These are phyloP conservation scores for Hypoxylon trugodes DNA, from an alignment of 495 filamentous ascomycete genomes.

Conservation along the genomic window DNA sequence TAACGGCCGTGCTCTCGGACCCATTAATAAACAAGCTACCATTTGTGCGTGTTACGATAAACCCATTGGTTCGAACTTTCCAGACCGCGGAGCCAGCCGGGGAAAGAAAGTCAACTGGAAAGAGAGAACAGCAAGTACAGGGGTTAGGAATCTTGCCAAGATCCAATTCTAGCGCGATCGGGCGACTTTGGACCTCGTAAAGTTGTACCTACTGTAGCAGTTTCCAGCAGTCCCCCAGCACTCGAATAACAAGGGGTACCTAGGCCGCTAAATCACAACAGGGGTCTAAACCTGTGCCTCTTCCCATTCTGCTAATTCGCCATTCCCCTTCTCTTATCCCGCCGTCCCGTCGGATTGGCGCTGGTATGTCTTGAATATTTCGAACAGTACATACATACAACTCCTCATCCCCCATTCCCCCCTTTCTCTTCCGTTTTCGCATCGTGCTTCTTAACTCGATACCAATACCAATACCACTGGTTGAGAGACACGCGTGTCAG, in stretches of 20 bases:
- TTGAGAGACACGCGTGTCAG: conserved; percentile 13
- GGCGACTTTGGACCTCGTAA: conserved; percentile 27
- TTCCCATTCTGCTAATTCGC: conserved; percentile 1
- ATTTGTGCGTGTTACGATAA: background rate
- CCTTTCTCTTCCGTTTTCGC: background rate
- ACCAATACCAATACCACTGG: background rate
- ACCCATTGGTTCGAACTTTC: background rate
- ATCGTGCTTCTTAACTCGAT: background rate
- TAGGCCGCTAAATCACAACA: too few relatives aligned
- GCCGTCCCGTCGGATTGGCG: background rate
- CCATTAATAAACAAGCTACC: background rate
- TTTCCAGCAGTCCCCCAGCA: too few relatives aligned
- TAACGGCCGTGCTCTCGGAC: background rate
- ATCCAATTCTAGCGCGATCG: conserved; percentile 26
- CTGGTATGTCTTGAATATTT: conserved; percentile 7
- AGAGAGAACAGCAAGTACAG: conserved; percentile 3
- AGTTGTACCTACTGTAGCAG: conserved; percentile 7
- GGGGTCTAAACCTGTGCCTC: conserved; percentile 2
- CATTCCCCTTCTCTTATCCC: background rate
- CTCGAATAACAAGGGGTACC: conserved; percentile 10
- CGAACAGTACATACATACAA: too few relatives aligned
- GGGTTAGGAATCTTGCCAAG: conserved; percentile 37
- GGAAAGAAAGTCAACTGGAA: conserved; percentile 20
- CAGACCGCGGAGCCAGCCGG: conserved; percentile 12
- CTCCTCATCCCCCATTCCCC: background rate